Evolutionary conservation across 352 stramenopile genomes (phyloP), one percentile per base, ranked within the genome.

Genomic region (Phytophthora kernoviae): DNA sequence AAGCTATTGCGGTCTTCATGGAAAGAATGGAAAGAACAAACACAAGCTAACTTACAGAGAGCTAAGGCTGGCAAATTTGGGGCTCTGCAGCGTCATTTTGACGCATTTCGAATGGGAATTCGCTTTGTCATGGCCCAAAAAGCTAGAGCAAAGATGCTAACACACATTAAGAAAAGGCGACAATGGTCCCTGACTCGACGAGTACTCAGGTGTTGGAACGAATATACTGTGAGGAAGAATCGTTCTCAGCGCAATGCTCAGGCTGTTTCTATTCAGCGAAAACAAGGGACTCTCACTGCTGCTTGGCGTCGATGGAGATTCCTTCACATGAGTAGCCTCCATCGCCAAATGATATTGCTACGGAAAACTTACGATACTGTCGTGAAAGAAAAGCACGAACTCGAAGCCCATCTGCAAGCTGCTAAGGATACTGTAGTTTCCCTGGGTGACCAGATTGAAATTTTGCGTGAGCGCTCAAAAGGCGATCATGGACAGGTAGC

Each of bases 1-100:
- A 88, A 88, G 47, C 57, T 94, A 11, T 36, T 92, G 22, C 81
- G 83, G 0, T 44, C 39, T 22, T 76, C 73, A 1, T 95, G 86
- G 86, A 33, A 57, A 1, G 32, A 30, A 4, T 94, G 85, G 85
- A 79, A 68, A 24, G 24, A 42, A 1, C 55, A 73, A 37, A 83
- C 79, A 0, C 62, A 60, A 7, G 18, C 39, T 2, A 81, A 91
- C 44, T 47, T 86, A 8, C 56, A 81, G 24, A 62, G 22, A 34
- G 59, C 75, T 2, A 90, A 74, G 18, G 26, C 67, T 9, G 73
- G 71, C 14, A 94, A 94, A 49, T 69, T 70, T 10, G 43, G 62
- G 0, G 65, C 75, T 20, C 43, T 91, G 10, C 58, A 70, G 5
- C 67, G 53, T 0, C 75, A 90, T 41, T 91, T 91, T 48, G 43